phyloP scores from a whole-genome alignment of 2,329 filamentous ascomycete genomes.

The Penicillium sp. region DNA sequence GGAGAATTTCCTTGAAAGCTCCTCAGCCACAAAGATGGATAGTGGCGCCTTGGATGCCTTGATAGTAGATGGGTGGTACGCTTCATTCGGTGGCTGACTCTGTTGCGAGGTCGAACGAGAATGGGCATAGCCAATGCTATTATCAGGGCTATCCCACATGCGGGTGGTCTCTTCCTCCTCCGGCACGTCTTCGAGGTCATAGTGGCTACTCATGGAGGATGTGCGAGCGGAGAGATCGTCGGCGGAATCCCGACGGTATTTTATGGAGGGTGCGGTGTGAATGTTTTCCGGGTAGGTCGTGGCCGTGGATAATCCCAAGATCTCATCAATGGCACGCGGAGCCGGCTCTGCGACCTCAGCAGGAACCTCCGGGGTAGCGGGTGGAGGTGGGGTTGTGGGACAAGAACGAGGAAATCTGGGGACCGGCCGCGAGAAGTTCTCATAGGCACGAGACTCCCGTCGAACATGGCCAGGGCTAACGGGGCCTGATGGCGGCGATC shows the following conservation, averaged over 20 bases:
- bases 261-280: conserved; percentile 33
- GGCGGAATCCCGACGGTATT: conserved; percentile 45
- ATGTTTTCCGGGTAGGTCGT: conserved; percentile 33
- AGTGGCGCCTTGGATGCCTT: conserved; percentile 27
- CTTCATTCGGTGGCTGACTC: conserved; percentile 9
- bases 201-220: conserved; percentile 42
- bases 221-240: conserved; percentile 40
- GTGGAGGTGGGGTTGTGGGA: conserved; percentile 41
- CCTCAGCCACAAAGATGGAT: conserved; percentile 33
- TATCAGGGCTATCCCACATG: conserved; percentile 33
- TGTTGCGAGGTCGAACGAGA: conserved; percentile 22
- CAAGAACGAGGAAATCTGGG: conserved; percentile 43
- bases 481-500: conserved; percentile 29
- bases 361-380: conserved; percentile 36
- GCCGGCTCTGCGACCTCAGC: conserved; percentile 36
- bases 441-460: conserved; percentile 43
- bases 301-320: conserved; percentile 36
- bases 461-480: conserved; percentile 26
- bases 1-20: conserved; percentile 42
- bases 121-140: conserved; percentile 16
- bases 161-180: conserved; percentile 46
- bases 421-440: conserved; percentile 58
- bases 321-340: conserved; percentile 42
- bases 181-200: conserved; percentile 46
- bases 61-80: conserved; percentile 5